These are phyloP conservation scores for Aspergillus tamarii DNA, from an alignment of 2,329 filamentous ascomycete species.

Conservation along the genomic window DNA sequence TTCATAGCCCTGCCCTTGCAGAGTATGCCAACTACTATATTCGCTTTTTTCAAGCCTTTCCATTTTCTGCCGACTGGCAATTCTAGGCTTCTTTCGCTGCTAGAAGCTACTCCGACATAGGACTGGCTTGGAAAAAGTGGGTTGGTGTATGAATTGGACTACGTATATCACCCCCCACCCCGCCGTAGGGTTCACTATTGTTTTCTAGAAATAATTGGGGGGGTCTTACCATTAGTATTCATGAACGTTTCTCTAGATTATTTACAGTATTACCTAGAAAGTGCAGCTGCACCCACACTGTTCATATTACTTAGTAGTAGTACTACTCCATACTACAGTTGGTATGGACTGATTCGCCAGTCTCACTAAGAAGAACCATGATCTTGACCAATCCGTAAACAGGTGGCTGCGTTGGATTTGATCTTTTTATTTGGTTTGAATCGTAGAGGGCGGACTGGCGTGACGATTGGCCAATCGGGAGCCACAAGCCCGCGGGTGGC, in stretches of 20 bases:
- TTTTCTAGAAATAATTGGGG: not conserved
- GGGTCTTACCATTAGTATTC: too few relatives aligned
- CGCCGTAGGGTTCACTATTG: not conserved
- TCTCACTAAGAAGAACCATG: not conserved
- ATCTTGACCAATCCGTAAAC: not conserved
- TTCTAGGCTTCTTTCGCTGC: not conserved
- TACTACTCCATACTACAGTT: not conserved
- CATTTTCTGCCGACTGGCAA: not conserved
- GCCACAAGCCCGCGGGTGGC: conserved; percentile 8
- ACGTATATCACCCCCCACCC: not conserved
- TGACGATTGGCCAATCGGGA: conserved; percentile 1
- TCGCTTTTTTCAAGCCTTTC: conserved; percentile 2
- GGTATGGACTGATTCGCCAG: conserved; percentile 1
- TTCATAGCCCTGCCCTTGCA: not conserved
- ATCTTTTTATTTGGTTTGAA: not conserved
- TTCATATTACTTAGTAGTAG: not conserved
- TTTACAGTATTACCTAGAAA: not conserved
- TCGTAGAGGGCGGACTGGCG: not conserved
- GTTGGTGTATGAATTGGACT: not conserved
- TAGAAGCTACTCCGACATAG: not conserved
- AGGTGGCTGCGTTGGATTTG: not conserved
- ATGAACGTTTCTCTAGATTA: not conserved
- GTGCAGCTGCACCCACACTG: not conserved
- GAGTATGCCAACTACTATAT: conserved; percentile 1
- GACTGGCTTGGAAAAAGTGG: not conserved